Base-by-base conservation (phyloP, 2,329 filamentous ascomycete genomes). In the Stagonosporopsis cucurbitacearum region DNA sequence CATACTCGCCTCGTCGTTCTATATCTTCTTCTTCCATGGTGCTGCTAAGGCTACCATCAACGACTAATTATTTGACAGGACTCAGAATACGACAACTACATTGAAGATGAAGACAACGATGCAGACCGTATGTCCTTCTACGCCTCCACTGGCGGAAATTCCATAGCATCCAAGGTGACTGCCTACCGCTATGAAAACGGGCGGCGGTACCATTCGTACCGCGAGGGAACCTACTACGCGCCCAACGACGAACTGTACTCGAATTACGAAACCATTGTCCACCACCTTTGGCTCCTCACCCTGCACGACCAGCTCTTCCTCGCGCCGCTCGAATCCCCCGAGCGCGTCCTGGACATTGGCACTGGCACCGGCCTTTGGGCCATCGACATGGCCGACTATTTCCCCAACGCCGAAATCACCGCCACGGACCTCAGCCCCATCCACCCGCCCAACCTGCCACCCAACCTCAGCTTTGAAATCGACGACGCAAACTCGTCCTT, bases 391-490 rank as follows among this genome's bases (percentile, higher is more conserved):
- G 71, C 73, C 4, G 76, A 78, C 56, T 63, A 55, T 46, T 72
- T 75, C 54, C 75, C 74, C 19, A 35, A 47, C 19, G 66, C 72
- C 5, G 68, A 73, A 52, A 69, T 77, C 19, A 71, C 71, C 17
- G 71, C 67, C 48, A 73, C 71, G 1, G 74, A 78, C 41, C 66
- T 76, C 13, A 73, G 68, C 17, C 73, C 75, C 4, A 70, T 70
- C 42, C 71, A 76, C 57, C 62, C 65, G 22, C 62, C 63, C 13
- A 67, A 59, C 36, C 68, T 75, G 2, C 75, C 77, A 5, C 71
- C 76, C 2, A 80, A 80, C 60, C 70, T 78, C 50, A 68, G 66
- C 25, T 80, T 80, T 64, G 76, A 80, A 61, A 74, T 80, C 60
- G 78, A 80, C 62, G 79, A 80, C 64, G 69, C 72, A 20, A 71